phyloP scores from a whole-genome alignment of 345 rosid genomes.

The Euphorbia tirucalli region DNA sequence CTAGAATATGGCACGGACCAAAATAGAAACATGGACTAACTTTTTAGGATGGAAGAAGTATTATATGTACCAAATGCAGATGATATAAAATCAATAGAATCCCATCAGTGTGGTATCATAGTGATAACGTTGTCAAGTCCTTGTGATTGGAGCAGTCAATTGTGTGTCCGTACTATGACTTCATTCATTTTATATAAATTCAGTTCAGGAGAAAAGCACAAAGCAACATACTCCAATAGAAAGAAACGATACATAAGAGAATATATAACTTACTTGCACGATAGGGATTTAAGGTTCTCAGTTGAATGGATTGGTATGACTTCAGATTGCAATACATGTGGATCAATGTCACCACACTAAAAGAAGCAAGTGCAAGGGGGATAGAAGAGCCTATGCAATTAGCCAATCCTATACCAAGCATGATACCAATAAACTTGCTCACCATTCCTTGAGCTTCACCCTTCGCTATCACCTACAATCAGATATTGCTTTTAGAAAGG shows the following conservation, averaged over 20 bases:
- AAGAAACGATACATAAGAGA: conserved; percentile 9
- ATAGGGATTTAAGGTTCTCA: conserved; percentile 89
- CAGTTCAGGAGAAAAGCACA: not conserved
- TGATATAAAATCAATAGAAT: not conserved
- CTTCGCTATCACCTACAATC: conserved; percentile 81
- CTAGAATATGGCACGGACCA: too few relatives aligned
- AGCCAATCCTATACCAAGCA: conserved; percentile 81
- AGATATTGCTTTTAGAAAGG: conserved; percentile 17
- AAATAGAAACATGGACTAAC: too few relatives aligned
- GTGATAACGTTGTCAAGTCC: not conserved
- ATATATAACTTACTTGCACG: conserved; percentile 77
- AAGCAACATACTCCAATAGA: not conserved
- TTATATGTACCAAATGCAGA: not conserved
- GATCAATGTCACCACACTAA: conserved; percentile 71
- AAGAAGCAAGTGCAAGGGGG: conserved; percentile 74
- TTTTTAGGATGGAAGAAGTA: too few relatives aligned
- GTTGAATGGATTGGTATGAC: conserved; percentile 89
- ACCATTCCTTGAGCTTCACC: conserved; percentile 99
- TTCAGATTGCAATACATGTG: conserved; percentile 97
- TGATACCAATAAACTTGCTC: conserved; percentile 80
- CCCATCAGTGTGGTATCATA: not conserved
- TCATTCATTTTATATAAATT: not conserved
- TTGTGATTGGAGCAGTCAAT: not conserved
- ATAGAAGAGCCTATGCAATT: conserved; percentile 71
- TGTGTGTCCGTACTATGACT: not conserved